These are phyloP conservation scores for Aspergillus pseudonomiae DNA, from an alignment of 2,329 filamentous ascomycete species.

Conservation along the genomic window DNA sequence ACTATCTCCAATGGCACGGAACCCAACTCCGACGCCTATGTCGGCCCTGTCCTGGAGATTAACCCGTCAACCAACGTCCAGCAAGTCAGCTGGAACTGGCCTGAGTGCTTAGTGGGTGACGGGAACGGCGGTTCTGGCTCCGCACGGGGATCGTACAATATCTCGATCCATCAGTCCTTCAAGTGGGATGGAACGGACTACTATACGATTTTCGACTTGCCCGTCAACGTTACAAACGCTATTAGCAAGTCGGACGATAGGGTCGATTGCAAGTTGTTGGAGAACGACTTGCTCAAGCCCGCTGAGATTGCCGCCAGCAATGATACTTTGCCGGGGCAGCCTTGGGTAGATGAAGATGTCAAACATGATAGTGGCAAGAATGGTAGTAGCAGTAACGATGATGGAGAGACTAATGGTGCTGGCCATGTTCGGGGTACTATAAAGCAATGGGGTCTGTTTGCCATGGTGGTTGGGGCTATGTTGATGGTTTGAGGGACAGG, in stretches of 20 bases:
- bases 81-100: constrained; percentile 74
- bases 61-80: constrained; percentile 71
- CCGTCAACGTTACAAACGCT: constrained; percentile 68
- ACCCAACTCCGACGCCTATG: constrained; percentile 50
- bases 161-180: constrained; percentile 73
- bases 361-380: background rate
- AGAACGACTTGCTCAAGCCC: constrained; percentile 27
- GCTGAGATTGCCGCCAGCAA: constrained; percentile 22
- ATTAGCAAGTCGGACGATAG: constrained; percentile 46
- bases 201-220: constrained; percentile 73
- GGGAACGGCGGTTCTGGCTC: constrained; percentile 52
- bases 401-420: background rate
- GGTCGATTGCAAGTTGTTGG: constrained; percentile 27
- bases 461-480: constrained; percentile 7
- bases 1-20: constrained; percentile 66
- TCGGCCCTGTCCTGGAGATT: constrained; percentile 65
- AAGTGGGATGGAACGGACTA: constrained; percentile 64
- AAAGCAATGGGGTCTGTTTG: constrained; percentile 10
- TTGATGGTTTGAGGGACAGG: background rate
- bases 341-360: constrained; percentile 21
- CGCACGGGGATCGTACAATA: constrained; percentile 67
- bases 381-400: background rate
- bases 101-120: constrained; percentile 67
- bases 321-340: constrained; percentile 26
- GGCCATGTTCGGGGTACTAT: background rate